A percentile compares a stretch with the other conserved stretches of the same genome.
These are phyloP conservation scores for Termitomyces sp. DNA, from an alignment of 768 basidiomycete species.

Conservation along the genomic window DNA sequence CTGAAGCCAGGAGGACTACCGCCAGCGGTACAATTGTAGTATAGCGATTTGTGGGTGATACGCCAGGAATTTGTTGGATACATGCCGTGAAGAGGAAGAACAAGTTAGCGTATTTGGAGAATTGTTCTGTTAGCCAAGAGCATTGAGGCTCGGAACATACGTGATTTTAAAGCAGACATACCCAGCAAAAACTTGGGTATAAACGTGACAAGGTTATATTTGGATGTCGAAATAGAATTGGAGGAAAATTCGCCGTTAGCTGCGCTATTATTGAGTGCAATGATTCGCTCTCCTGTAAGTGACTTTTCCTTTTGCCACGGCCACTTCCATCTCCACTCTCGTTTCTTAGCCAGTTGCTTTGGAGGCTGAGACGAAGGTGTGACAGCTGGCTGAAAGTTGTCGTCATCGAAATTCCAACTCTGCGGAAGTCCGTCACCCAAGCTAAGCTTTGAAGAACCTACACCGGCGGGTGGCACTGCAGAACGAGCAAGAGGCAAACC, in stretches of 20 bases:
- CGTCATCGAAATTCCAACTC: constrained; percentile 73
- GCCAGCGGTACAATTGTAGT: constrained; percentile 92
- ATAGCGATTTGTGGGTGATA: constrained; percentile 92
- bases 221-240: constrained; percentile 91
- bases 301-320: constrained; percentile 72
- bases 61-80: constrained; percentile 97
- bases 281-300: constrained; percentile 68
- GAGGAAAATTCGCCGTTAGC: constrained; percentile 64
- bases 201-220: constrained; percentile 87
- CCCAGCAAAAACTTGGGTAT: constrained; percentile 90
- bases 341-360: constrained; percentile 27
- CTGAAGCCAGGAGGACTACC: constrained; percentile 86
- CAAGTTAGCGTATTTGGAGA: constrained; percentile 96
- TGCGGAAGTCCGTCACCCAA: constrained; percentile 45
- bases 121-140: constrained; percentile 64
- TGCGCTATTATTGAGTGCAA: constrained; percentile 73
- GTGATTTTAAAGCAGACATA: constrained; percentile 29
- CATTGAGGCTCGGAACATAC: not conserved
- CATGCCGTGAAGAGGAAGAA: constrained; percentile 98
- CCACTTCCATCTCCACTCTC: constrained; percentile 73
- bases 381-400: constrained; percentile 39
- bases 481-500: constrained; percentile 52
- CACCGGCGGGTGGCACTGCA: constrained; percentile 59
- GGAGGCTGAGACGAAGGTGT: constrained; percentile 37
- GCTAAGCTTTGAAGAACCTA: constrained; percentile 42